phyloP scores from a whole-genome alignment of 805 yeast species.

The Hanseniaspora occidentalis region DNA sequence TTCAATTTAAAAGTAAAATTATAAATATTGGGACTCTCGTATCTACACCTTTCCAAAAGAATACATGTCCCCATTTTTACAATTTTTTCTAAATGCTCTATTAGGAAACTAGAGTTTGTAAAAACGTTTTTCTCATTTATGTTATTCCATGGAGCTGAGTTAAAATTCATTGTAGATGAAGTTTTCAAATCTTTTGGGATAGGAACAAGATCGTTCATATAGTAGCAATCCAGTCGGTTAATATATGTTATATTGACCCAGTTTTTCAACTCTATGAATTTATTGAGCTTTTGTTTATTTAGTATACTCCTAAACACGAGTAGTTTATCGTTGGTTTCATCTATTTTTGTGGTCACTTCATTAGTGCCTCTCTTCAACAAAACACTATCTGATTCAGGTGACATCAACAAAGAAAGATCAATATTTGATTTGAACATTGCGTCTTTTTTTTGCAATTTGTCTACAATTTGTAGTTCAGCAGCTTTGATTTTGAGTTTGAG shows the following conservation, averaged over 20 bases:
- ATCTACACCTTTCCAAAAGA: too few species aligned
- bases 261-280: neutral
- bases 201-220: neutral
- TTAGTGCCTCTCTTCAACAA: too few species aligned
- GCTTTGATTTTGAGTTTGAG: neutral
- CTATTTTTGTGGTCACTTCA: neutral
- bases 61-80: neutral
- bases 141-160: neutral
- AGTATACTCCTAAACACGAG: neutral
- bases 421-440: neutral
- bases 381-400: too few species aligned
- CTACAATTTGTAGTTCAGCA: neutral
- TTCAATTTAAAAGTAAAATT: too few species aligned
- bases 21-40: too few species aligned
- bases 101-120: neutral
- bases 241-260: neutral
- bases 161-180: neutral
- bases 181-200: neutral
- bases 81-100: neutral
- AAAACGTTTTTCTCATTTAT: neutral
- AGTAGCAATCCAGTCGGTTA: neutral
- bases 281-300: neutral
- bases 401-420: neutral
- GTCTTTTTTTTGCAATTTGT: neutral
- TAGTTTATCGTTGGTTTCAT: neutral